phyloP scores from a whole-genome alignment of 352 stramenopile species.

The Phytopythium oedochilum region DNA sequence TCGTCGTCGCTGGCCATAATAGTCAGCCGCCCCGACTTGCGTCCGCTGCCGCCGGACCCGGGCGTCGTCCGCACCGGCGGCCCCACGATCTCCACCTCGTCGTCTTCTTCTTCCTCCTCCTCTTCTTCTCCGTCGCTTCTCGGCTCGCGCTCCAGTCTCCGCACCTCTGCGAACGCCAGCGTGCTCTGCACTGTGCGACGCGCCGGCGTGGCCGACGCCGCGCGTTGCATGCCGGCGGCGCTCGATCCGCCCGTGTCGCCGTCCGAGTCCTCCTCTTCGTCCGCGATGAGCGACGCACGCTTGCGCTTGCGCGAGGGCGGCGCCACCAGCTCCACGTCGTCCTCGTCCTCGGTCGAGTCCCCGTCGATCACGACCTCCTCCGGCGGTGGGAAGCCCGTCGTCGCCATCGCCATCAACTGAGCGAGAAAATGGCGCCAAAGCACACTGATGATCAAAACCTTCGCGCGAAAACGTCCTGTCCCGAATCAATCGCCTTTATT shows the following conservation, averaged over 20 bases:
- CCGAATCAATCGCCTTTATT: not conserved
- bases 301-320: constrained; percentile 60
- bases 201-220: not conserved
- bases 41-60: constrained; percentile 12
- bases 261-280: constrained; percentile 51
- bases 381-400: constrained; percentile 5
- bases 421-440: constrained; percentile 5
- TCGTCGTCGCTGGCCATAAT: constrained; percentile 69
- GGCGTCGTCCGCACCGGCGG: constrained; percentile 14
- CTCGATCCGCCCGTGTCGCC: not conserved
- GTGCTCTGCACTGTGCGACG: not conserved
- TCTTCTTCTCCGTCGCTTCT: constrained; percentile 13
- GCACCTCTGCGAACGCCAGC: not conserved
- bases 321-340: constrained; percentile 48
- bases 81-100: constrained; percentile 54
- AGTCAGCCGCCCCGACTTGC: constrained; percentile 17
- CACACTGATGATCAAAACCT: not conserved
- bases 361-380: constrained; percentile 75
- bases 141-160: constrained; percentile 15
- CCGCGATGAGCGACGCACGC: constrained; percentile 43
- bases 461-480: not conserved
- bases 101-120: constrained; percentile 39
- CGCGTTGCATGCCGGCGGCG: no score
- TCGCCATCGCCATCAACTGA: constrained; percentile 3
- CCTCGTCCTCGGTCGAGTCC: constrained; percentile 54